Base-by-base conservation (phyloP, 305 asterid genomes). In the Rubia peregrina region DNA sequence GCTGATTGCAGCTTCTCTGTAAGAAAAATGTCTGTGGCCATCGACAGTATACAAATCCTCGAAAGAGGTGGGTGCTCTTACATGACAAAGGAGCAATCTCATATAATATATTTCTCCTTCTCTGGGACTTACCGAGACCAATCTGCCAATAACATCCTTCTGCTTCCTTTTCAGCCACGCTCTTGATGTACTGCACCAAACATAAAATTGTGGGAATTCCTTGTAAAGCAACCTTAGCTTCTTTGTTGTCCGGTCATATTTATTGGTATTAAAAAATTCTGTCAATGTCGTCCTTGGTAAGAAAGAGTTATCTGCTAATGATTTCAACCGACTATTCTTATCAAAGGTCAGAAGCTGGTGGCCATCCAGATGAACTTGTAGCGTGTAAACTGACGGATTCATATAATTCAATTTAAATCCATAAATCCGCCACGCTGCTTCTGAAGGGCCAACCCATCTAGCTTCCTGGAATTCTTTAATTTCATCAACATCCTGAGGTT, bases 31-130 rank as follows among this genome's bases (percentile, higher is more conserved):
- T 51, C 10, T 44, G 2, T 3, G 3, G 0, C 71, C 62, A 11
- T 71, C 19, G 3, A 26, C 55, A 1, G 14, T 63, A 3, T 48
- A 4, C 0, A 73, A 24, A 21, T 53, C 66, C 0, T 51, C 71
- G 64, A 13, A 73, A 2, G 66, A 73, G 0, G 42, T 21, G 2
- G 67, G 66, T 5, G 17, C 71, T 0, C 57, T 3, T 3, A 73
- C 66, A 40, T 73, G 38, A 3, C 6, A 30, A 0, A 65, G 40
- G 2, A 53, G 60, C 1, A 73, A 21, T 10, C 59, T 43, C 9
- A 53, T 17, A 21, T 49, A 73, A 17, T 73, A 73, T 24, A 40
- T 9, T 9, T 61, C 75, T 14, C 62, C 63, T 48, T 71, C 63
- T 4, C 11, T 5, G 13, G 71, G 66, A 5, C 57, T 55, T 6